Percentiles rank a stretch among this genome's conserved stretches.
Conservation (phyloP, 805 yeast genomes). For the Hanseniaspora osmophila region DNA sequence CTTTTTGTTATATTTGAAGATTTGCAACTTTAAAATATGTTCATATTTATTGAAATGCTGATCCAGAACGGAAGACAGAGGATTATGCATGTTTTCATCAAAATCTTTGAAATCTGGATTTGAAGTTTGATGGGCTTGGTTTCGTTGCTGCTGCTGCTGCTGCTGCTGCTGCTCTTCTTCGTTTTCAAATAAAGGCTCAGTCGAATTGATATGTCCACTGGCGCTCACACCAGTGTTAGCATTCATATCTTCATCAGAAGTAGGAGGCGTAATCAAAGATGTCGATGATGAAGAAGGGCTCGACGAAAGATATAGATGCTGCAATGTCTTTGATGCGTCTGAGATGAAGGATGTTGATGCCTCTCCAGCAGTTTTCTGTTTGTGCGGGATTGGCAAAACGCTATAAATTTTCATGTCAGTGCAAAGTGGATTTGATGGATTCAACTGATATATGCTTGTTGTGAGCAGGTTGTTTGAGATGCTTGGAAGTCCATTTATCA, state of each 20-base stretch:
- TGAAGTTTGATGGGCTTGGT: background rate
- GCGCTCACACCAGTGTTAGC: constrained; percentile 5
- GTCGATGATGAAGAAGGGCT: background rate
- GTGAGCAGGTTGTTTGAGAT: constrained; percentile 18
- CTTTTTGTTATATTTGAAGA: constrained; percentile 18
- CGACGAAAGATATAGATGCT: background rate
- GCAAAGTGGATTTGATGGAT: constrained; percentile 23
- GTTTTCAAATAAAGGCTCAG: no score
- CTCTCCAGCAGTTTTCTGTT: background rate
- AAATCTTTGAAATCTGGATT: background rate
- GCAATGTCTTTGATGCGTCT: constrained; percentile 5
- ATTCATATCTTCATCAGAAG: constrained; percentile 12
- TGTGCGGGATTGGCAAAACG: constrained; percentile 18
- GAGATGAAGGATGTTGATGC: constrained; percentile 10
- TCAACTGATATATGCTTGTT: constrained; percentile 20
- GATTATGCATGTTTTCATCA: background rate
- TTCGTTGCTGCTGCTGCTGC: background rate
- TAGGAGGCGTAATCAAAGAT: background rate
- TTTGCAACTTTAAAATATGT: constrained; percentile 13
- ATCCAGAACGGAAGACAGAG: constrained; percentile 6
- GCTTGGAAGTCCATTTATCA: constrained; percentile 21
- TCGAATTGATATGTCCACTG: no score
- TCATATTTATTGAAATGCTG: constrained; percentile 19
- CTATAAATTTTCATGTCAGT: constrained; percentile 20
- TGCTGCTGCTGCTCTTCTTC: background rate